Evolutionary conservation across 108 stramenopile species (phyloP), one percentile per base, ranked within the genome.

Genomic region (Fragilariopsis cylindrus): DNA sequence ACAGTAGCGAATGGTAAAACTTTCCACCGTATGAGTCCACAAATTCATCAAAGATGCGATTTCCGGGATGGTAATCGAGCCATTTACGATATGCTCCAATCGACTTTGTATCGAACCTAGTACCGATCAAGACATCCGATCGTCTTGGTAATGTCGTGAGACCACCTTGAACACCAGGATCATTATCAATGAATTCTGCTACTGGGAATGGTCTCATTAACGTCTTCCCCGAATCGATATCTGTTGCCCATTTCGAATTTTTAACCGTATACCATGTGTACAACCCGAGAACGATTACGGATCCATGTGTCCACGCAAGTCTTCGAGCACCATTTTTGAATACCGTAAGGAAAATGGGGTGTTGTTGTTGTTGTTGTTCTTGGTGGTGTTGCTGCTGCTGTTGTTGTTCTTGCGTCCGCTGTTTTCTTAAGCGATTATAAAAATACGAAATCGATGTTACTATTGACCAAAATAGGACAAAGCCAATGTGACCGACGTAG

Each of bases 31-130:
- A 73, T 11, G 47, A 6, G 7, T 65, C 53, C 16, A 84, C 60
- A 48, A 60, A 41, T 15, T 73, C 11, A n/a, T 64, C 12, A 64
- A 83, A 84, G 0, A 64, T 30, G n/a, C 49, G n/a, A 69, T 88
- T 88, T 11, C 83, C 87, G 48, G 87, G 85, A 77, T 88, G 87
- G 47, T 71, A 84, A 39, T 88, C 80, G 12, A 85, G 62, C 81
- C 81, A 88, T 2, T 65, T 75, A 18, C 73, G 57, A 53, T 84
- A 88, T 9, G 72, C 76, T 6, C 87, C 85, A 43, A 88, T 72
- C 16, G 64, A 63, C 8, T 52, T 60, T 3, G 84, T 52, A 70
- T 85, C 77, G 53, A 76, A 77, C 4, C 87, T 74, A 43, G 72
- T 69, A 7, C 85, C 87, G 16, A 88, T 21, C 50, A 88, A 57